Base-by-base conservation (phyloP, 2,329 filamentous ascomycete species). In the Botryotinia narcissicola region DNA sequence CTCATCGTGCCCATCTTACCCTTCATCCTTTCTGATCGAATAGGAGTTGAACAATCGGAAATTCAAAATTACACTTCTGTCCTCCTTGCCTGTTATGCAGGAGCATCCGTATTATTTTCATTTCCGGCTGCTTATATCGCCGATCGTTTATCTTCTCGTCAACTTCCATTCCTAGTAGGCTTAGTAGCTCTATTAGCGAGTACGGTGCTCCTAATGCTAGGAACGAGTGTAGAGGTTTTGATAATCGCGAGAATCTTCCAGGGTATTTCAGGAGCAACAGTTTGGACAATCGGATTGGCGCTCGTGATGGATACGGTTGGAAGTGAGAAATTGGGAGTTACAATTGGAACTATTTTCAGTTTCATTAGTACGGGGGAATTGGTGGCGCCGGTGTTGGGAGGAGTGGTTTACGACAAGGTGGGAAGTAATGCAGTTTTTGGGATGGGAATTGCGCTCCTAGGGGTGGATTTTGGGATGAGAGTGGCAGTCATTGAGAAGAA, bases 251-350 rank as follows among this genome's bases (percentile, higher is more conserved):
- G 92, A 37, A 74, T 92, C 1, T 82, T 94, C 20, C 92, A 94
- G 79, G 92, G 92, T 0, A 81, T 89, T 3, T 90, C 89, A 48
- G 91, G 90, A 1, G 90, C 90, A 2, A 87, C 93, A 0, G 91
- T 94, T 16, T 94, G 92, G 91, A 90, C 90, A 0, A 89, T 93
- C 0, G 92, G 92, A 0, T 84, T 92, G 48, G 92, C 92, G 0
- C 82, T 94, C 48, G 79, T 94, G 14, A 89, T 90, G 9, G 92
- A 94, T 78, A 93, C 91, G 0, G 88, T 93, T 48, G 88, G 87
- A 78, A 92, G 25, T 3, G 83, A 87, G 68, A 87, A 88, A 64
- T 79, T 91, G 54, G 90, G 89, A 3, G 89, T 89, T 78, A 87
- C 87, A 1, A 87, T 91, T 78, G 89, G 89, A 22, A 86, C 86